A percentile compares a stretch with the other conserved stretches of the same genome.
These are phyloP conservation scores for Auricularia sp. DNA, from an alignment of 768 basidiomycete genomes.

Conservation along the genomic window DNA sequence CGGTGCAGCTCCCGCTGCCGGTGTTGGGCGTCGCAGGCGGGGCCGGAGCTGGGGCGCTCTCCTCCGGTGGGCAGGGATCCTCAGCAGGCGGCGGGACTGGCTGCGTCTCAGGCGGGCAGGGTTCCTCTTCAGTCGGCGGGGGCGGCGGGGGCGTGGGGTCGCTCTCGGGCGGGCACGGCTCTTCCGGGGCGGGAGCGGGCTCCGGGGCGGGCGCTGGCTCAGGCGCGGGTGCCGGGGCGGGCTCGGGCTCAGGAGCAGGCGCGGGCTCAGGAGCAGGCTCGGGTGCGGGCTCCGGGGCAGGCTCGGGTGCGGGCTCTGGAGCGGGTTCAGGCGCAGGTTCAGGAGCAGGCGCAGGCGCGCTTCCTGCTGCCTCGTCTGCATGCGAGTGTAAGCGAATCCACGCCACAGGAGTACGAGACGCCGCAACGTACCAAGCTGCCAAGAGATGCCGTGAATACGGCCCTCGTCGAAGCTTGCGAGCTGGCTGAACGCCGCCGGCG, in stretches of 20 bases:
- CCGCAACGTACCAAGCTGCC: not conserved
- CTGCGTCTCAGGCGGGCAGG: not conserved
- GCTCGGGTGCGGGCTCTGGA: not conserved
- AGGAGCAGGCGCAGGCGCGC: not conserved
- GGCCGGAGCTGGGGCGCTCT: not conserved
- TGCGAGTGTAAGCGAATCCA: no score
- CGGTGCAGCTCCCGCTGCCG: not conserved
- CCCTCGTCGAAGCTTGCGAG: slow-evolving; percentile 26
- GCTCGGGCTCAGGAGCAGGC: not conserved
- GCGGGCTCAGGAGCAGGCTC: not conserved
- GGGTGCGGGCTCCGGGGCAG: not conserved
- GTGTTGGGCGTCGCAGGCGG: not conserved
- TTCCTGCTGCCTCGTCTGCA: no score
- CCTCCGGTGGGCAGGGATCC: not conserved
- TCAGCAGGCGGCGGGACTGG: not conserved
- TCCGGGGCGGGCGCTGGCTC: not conserved
- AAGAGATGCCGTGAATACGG: not conserved
- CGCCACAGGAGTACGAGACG: not conserved
- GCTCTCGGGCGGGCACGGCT: not conserved
- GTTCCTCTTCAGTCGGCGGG: not conserved
- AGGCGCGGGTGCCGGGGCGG: not conserved
- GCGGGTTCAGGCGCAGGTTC: not conserved
- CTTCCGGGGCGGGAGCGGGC: not conserved
- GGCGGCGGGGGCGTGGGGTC: not conserved
- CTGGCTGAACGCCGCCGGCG: slow-evolving; percentile 41